Percentiles rank a stretch among this genome's conserved stretches.
Evolutionary conservation across 78 protist species (phyloP).

Genomic region (Corallochytrium limacisporum): DNA sequence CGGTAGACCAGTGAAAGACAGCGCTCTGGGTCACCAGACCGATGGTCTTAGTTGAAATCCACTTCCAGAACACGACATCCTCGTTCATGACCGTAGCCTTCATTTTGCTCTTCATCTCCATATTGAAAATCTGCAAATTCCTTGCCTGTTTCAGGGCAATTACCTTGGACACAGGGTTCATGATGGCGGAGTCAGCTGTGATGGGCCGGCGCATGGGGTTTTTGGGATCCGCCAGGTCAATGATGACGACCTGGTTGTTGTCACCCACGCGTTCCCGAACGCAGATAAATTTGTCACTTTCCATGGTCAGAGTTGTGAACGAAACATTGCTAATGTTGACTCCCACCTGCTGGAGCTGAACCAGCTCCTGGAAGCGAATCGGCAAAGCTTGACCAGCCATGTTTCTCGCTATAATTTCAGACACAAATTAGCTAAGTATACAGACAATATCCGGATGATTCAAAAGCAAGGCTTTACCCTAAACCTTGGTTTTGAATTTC

Average conservation of each 20-base stretch:
- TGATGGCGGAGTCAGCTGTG: constrained; percentile 86
- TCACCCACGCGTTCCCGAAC: constrained; percentile 74
- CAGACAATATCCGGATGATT: too few species aligned
- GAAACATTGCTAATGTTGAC: constrained; percentile 50
- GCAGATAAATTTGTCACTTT: constrained; percentile 83
- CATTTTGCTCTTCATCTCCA: constrained; percentile 75
- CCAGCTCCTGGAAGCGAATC: too few species aligned
- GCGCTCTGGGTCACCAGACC: constrained; percentile 83
- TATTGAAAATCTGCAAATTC: constrained; percentile 82
- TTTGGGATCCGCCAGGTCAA: constrained; percentile 62
- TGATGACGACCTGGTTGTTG: constrained; percentile 48
- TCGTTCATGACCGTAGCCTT: constrained; percentile 59
- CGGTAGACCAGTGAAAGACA: constrained; percentile 96
- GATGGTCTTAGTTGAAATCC: constrained; percentile 70
- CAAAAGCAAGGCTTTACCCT: too few species aligned
- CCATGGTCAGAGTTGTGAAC: constrained; percentile 81
- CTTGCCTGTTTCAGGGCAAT: constrained; percentile 81
- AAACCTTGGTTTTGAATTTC: too few species aligned
- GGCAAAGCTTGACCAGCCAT: too few species aligned
- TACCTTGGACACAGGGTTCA: constrained; percentile 85
- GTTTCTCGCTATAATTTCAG: too few species aligned
- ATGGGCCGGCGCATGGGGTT: constrained; percentile 61
- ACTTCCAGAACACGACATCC: constrained; percentile 87
- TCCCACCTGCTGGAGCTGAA: constrained; percentile 44
- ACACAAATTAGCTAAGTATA: too few species aligned